Evolutionary conservation across 78 protist species (phyloP).

Genomic region (Mastigamoeba balamuthi): DNA sequence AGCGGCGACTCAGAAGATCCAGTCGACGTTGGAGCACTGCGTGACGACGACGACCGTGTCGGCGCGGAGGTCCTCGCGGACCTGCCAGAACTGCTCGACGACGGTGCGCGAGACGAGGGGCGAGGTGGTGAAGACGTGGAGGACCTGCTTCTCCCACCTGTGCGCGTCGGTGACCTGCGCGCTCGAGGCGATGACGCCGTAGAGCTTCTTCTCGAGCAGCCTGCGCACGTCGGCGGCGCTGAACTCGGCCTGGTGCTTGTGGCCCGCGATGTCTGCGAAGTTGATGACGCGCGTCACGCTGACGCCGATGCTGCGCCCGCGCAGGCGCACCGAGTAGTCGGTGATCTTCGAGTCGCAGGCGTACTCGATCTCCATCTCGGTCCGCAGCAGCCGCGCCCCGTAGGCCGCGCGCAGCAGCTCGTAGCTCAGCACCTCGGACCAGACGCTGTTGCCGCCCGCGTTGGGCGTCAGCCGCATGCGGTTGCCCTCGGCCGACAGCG

Average conservation of each 20-base stretch:
- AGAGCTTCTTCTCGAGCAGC: slow-evolving; percentile 42
- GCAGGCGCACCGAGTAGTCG: slow-evolving; percentile 36
- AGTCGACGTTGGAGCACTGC: slow-evolving; percentile 20
- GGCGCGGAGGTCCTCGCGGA: slow-evolving; percentile 24
- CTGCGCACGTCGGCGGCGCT: slow-evolving; percentile 29
- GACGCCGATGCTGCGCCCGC: slow-evolving; percentile 34
- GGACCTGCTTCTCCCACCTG: slow-evolving; percentile 61
- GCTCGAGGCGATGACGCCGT: slow-evolving; percentile 39
- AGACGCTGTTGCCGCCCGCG: slow-evolving; percentile 56
- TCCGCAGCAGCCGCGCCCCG: slow-evolving; percentile 18
- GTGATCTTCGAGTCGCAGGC: slow-evolving; percentile 32
- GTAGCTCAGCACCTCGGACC: slow-evolving; percentile 49
- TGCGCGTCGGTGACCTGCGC: neutral
- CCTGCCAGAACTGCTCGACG: slow-evolving; percentile 23
- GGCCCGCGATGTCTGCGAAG: slow-evolving; percentile 30
- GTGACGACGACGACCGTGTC: slow-evolving; percentile 30
- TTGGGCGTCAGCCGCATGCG: slow-evolving; percentile 46
- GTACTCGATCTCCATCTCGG: slow-evolving; percentile 51
- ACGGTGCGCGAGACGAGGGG: slow-evolving; percentile 15
- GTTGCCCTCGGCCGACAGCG: slow-evolving; percentile 32
- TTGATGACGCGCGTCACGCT: slow-evolving; percentile 44
- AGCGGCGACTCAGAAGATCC: slow-evolving; percentile 28
- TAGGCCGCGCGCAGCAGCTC: slow-evolving; percentile 28
- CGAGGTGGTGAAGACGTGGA: slow-evolving; percentile 39
- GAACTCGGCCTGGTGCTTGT: slow-evolving; percentile 20